These are phyloP conservation scores for Metarhizium album DNA, from an alignment of 2,329 filamentous ascomycete species.

Conservation along the genomic window DNA sequence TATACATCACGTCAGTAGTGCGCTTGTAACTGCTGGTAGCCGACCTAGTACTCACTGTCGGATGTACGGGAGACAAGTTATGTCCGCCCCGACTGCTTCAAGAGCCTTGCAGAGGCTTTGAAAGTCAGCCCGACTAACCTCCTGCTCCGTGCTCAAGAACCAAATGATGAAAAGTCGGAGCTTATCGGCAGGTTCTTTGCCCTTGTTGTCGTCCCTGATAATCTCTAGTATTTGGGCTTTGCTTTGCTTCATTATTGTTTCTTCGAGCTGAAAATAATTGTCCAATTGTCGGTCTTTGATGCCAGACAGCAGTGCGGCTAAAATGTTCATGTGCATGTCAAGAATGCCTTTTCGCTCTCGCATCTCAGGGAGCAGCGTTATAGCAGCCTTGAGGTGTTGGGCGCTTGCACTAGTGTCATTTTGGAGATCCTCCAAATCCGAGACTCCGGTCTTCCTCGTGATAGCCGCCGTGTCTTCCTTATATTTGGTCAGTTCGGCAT, in stretches of 20 bases:
- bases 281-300: constrained; percentile 95
- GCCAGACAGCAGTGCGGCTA: constrained; percentile 62
- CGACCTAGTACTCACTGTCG: constrained; percentile 62
- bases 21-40: not conserved
- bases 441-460: constrained; percentile 88
- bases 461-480: constrained; percentile 92
- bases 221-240: constrained; percentile 83
- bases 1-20: constrained; percentile 24
- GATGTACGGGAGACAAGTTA: constrained; percentile 71
- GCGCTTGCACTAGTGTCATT: constrained; percentile 83
- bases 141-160: constrained; percentile 88
- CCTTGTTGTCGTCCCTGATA: constrained; percentile 71
- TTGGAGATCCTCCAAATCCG: constrained; percentile 83
- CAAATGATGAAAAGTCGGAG: constrained; percentile 92
- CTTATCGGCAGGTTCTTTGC: constrained; percentile 77
- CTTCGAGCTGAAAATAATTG: constrained; percentile 91
- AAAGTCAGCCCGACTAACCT: constrained; percentile 73
- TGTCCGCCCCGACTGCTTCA: constrained; percentile 62
- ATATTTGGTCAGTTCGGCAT: constrained; percentile 85
- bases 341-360: constrained; percentile 84
- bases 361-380: constrained; percentile 83
- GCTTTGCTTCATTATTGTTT: constrained; percentile 82
- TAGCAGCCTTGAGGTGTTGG: constrained; percentile 90
- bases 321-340: constrained; percentile 99
- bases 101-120: constrained; percentile 79